A percentile compares a stretch with the other conserved stretches of the same genome.
Evolutionary conservation across 2,329 filamentous ascomycete genomes (phyloP).

Genomic region (Aspergillus ochraceus): DNA sequence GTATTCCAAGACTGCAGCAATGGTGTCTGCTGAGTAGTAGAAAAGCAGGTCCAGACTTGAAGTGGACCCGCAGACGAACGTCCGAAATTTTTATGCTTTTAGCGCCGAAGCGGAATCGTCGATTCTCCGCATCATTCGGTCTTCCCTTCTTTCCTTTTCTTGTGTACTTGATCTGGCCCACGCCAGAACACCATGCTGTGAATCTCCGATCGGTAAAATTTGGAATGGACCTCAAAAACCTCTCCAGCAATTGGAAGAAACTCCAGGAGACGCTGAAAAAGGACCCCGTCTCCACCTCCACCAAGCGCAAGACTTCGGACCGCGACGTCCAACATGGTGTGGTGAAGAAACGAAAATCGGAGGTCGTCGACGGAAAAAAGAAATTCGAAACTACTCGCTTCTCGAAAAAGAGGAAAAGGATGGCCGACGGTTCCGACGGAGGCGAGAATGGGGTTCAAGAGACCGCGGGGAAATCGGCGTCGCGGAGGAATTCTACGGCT

Average conservation of each 20-base stretch:
- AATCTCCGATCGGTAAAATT: conserved; percentile 5
- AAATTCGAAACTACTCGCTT: conserved; percentile 21
- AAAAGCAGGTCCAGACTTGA: conserved; percentile 6
- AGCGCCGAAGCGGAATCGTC: conserved; percentile 2
- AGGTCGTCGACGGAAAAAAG: conserved; percentile 21
- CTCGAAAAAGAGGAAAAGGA: conserved; percentile 31
- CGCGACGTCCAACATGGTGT: conserved; percentile 30
- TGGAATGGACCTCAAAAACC: conserved; percentile 45
- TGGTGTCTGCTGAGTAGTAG: too few species aligned
- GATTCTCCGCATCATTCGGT: conserved; percentile 20
- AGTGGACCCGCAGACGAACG: conserved; percentile 12
- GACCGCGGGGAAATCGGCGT: conserved; percentile 62
- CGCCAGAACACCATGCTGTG: conserved; percentile 23
- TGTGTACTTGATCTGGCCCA: conserved; percentile 1
- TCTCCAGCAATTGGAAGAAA: conserved; percentile 54
- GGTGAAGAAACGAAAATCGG: conserved; percentile 34
- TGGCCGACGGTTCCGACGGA: conserved; percentile 26
- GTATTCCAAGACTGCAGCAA: neutral
- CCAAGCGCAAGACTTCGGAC: conserved; percentile 37
- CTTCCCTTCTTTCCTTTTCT: conserved; percentile 5
- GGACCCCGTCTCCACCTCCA: conserved; percentile 23
- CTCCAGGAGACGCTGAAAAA: conserved; percentile 48
- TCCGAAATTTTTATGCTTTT: conserved; percentile 20
- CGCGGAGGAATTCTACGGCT: conserved; percentile 59
- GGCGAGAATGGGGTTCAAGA: conserved; percentile 58